phyloP scores from a whole-genome alignment of 768 basidiomycete species.

The Boletus subcaerulescens region DNA sequence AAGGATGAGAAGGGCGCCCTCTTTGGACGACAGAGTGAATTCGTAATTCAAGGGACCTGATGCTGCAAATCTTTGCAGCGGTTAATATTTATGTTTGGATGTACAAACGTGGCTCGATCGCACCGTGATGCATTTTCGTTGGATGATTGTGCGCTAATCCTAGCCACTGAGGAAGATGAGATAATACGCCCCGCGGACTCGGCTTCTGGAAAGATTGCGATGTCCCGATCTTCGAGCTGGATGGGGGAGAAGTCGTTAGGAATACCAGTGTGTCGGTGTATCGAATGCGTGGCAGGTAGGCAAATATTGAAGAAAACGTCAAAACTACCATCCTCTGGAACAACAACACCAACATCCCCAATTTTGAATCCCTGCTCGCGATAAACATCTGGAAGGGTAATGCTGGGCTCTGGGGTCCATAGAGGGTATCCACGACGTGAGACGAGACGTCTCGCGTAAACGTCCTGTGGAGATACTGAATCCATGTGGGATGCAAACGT shows the following conservation, averaged over 20 bases:
- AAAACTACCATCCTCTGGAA: neutral
- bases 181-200: neutral
- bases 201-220: neutral
- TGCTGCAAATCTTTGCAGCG: neutral
- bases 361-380: neutral
- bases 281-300: neutral
- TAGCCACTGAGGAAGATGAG: neutral
- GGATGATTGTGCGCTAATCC: neutral
- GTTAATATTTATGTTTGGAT: neutral
- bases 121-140: neutral
- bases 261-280: neutral
- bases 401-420: neutral
- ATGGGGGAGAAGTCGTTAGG: neutral
- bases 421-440: slow-evolving; percentile 2
- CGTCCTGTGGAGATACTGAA: neutral
- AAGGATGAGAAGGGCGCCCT: neutral
- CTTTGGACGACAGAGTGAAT: neutral
- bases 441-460: neutral
- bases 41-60: neutral
- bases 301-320: neutral
- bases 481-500: neutral
- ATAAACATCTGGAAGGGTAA: neutral
- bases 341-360: neutral
- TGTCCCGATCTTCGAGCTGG: neutral
- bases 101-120: neutral